phyloP scores from a whole-genome alignment of 805 yeast species.

The Komagataella populi region DNA sequence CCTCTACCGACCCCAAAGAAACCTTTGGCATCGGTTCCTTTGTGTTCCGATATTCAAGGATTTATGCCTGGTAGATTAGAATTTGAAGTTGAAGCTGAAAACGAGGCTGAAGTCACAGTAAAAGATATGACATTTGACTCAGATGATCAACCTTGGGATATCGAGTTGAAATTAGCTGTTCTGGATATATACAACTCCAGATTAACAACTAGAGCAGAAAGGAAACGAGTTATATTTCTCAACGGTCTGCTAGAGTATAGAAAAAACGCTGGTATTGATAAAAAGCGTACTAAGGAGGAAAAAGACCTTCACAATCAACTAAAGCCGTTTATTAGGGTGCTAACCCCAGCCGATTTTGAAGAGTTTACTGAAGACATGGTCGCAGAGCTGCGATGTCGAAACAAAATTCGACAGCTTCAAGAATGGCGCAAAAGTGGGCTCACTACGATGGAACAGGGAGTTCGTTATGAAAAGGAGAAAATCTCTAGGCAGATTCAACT shows the following conservation, averaged over 20 bases:
- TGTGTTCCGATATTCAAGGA: constrained; percentile 95
- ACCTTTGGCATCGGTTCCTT: constrained; percentile 84
- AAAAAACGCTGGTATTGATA: constrained; percentile 68
- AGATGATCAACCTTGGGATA: constrained; percentile 79
- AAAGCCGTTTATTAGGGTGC: constrained; percentile 69
- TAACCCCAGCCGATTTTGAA: constrained; percentile 73
- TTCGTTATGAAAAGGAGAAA: constrained; percentile 81
- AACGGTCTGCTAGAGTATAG: constrained; percentile 78
- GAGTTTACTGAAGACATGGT: constrained; percentile 60
- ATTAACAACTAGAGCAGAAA: constrained; percentile 83
- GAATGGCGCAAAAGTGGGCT: constrained; percentile 90
- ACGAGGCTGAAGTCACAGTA: constrained; percentile 88
- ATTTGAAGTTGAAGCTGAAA: constrained; percentile 92
- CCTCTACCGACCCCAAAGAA: constrained; percentile 82
- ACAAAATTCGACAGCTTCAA: constrained; percentile 79
- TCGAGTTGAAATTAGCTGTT: constrained; percentile 78
- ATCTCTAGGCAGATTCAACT: constrained; percentile 33
- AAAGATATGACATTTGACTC: constrained; percentile 95
- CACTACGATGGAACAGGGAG: constrained; percentile 70
- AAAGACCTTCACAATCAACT: constrained; percentile 65
- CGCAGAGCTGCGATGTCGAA: constrained; percentile 65
- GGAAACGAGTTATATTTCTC: constrained; percentile 68
- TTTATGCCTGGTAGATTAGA: constrained; percentile 98
- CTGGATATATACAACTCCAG: constrained; percentile 84
- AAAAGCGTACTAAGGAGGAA: constrained; percentile 79